phyloP scores from a whole-genome alignment of 73 alveolate genomes.

The Blepharisma stoltei region DNA sequence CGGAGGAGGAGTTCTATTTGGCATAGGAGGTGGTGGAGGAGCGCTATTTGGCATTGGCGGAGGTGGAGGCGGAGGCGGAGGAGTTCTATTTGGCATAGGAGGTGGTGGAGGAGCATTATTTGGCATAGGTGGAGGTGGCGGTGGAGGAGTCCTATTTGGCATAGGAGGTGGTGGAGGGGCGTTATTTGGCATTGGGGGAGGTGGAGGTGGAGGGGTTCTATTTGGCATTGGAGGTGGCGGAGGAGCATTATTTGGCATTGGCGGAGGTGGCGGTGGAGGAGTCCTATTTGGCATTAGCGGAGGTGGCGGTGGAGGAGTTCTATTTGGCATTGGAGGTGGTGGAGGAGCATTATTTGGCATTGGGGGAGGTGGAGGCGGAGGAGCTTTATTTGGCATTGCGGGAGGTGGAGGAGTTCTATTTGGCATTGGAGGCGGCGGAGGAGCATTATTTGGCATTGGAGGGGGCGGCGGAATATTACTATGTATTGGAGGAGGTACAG shows the following conservation, averaged over 20 bases:
- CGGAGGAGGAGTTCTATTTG: slow-evolving; percentile 29
- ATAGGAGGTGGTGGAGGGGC: slow-evolving; percentile 42
- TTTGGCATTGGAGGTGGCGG: slow-evolving; percentile 25
- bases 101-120: slow-evolving; percentile 53
- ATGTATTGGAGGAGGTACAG: not conserved
- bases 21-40: slow-evolving; percentile 37
- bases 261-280: slow-evolving; percentile 38
- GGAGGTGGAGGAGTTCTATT: slow-evolving; percentile 43
- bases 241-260: slow-evolving; percentile 38
- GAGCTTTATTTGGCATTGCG: not conserved
- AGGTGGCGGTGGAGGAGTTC: slow-evolving; percentile 33
- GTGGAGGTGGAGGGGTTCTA: slow-evolving; percentile 32
- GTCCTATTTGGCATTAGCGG: slow-evolving; percentile 20
- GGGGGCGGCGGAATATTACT: not conserved
- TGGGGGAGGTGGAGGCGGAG: slow-evolving; percentile 59
- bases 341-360: slow-evolving; percentile 42
- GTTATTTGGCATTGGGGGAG: not conserved
- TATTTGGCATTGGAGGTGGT: slow-evolving; percentile 7
- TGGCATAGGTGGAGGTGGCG: slow-evolving; percentile 31
- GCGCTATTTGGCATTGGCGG: slow-evolving; percentile 12
- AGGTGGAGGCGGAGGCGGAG: slow-evolving; percentile 46
- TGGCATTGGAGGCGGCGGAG: slow-evolving; percentile 33
- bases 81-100: slow-evolving; percentile 45
- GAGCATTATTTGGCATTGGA: slow-evolving; percentile 16
- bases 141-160: slow-evolving; percentile 32